A percentile compares a stretch with the other conserved stretches of the same genome.
Conservation (phyloP, 306 rosid genomes). For the Quercus gilva region DNA sequence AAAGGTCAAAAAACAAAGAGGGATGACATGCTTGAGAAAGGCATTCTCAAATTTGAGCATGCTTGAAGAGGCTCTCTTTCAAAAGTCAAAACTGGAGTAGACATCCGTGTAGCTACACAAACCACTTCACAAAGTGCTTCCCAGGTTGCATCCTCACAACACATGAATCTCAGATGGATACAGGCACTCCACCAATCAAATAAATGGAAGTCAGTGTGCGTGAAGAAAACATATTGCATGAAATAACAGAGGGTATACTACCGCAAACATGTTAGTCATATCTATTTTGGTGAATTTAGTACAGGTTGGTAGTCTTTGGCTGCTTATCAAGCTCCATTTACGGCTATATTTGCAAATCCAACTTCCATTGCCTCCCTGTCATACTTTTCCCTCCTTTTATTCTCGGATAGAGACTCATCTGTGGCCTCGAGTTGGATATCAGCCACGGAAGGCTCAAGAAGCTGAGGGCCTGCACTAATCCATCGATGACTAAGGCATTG, state of each 20-base stretch:
- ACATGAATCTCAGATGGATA: too few relatives aligned
- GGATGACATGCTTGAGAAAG: slow-evolving; percentile 7
- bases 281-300: slow-evolving; percentile 12
- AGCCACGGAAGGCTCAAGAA: slow-evolving; percentile 58
- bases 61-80: neutral
- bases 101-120: slow-evolving; percentile 9
- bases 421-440: slow-evolving; percentile 32
- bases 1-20: slow-evolving; percentile 8
- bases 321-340: slow-evolving; percentile 60
- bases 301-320: slow-evolving; percentile 36
- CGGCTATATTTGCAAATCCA: slow-evolving; percentile 59
- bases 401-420: slow-evolving; percentile 34
- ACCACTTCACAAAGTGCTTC: slow-evolving; percentile 13
- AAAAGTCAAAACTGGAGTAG: slow-evolving; percentile 1
- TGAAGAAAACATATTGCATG: slow-evolving; percentile 21
- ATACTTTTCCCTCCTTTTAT: slow-evolving; percentile 58
- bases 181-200: slow-evolving; percentile 1
- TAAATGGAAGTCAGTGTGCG: slow-evolving; percentile 6
- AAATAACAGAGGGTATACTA: neutral
- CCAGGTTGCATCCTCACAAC: neutral
- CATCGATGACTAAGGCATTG: slow-evolving; percentile 90
- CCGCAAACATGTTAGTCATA: slow-evolving; percentile 1
- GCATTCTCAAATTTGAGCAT: neutral
- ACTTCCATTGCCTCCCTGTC: slow-evolving; percentile 78
- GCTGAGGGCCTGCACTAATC: slow-evolving; percentile 70